Evolutionary conservation across 2,329 filamentous ascomycete genomes (phyloP).

Genomic region (Onygenales sp.): DNA sequence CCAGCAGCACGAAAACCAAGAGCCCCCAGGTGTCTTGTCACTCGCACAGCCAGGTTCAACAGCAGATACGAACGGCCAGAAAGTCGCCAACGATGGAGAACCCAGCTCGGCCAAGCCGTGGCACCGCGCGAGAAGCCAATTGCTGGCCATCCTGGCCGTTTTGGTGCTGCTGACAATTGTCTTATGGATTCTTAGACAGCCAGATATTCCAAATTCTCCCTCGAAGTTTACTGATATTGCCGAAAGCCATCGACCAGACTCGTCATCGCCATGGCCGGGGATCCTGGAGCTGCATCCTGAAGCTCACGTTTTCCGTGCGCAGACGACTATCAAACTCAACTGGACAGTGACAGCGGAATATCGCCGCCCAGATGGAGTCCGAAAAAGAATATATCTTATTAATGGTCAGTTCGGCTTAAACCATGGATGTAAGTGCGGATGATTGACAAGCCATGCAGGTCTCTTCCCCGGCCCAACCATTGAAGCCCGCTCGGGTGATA

Average conservation of each 20-base stretch:
- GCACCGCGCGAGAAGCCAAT: background rate
- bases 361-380: constrained; percentile 41
- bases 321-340: constrained; percentile 23
- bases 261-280: background rate
- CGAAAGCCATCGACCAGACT: background rate
- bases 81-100: background rate
- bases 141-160: background rate
- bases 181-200: background rate
- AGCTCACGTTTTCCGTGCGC: constrained; percentile 29
- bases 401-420: constrained; percentile 30
- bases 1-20: background rate
- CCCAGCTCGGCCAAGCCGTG: background rate
- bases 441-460: constrained; percentile 14
- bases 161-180: background rate
- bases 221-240: background rate
- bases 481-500: constrained; percentile 40
- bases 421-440: background rate
- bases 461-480: constrained; percentile 42
- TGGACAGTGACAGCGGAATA: constrained; percentile 34
- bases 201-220: background rate
- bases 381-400: constrained; percentile 41
- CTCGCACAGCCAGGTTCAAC: constrained; percentile 1
- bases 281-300: constrained; percentile 30
- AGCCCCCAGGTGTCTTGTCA: constrained; percentile 4
- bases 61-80: background rate